Percentiles rank a stretch among this genome's conserved stretches.
phyloP scores from a whole-genome alignment of 2,329 filamentous ascomycete genomes.

The Colletotrichum musicola region DNA sequence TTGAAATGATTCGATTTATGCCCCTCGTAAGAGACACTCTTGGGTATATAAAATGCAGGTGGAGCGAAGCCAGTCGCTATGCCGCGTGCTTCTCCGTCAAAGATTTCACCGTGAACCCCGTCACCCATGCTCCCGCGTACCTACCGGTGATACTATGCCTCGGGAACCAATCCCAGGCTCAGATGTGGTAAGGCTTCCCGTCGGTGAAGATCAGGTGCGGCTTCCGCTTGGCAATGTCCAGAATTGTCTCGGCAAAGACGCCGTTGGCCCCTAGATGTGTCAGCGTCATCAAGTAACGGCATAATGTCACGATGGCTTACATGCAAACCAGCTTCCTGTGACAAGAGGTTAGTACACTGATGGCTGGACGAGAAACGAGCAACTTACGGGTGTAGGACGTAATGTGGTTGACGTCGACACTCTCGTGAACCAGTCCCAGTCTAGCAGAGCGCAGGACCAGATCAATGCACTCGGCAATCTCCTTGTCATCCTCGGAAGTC shows the following conservation, averaged over 20 bases:
- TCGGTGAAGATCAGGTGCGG: slow-evolving; percentile 85
- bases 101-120: neutral
- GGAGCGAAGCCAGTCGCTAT: slow-evolving; percentile 22
- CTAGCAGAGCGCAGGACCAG: slow-evolving; percentile 81
- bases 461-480: slow-evolving; percentile 81
- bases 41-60: slow-evolving; percentile 32
- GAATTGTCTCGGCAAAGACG: slow-evolving; percentile 91
- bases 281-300: neutral
- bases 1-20: slow-evolving; percentile 2
- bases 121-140: neutral
- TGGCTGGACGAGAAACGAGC: slow-evolving; percentile 21
- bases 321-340: slow-evolving; percentile 89
- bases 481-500: slow-evolving; percentile 84
- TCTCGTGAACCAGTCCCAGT: slow-evolving; percentile 91
- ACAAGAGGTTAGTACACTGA: neutral
- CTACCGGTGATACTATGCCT: neutral
- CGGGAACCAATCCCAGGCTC: slow-evolving; percentile 49
- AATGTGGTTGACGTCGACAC: slow-evolving; percentile 80
- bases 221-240: slow-evolving; percentile 90
- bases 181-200: slow-evolving; percentile 65
- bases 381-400: slow-evolving; percentile 77
- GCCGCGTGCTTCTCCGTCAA: slow-evolving; percentile 7
- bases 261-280: slow-evolving; percentile 81
- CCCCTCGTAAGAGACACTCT: slow-evolving; percentile 1
- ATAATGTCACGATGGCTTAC: slow-evolving; percentile 48